A percentile compares a stretch with the other conserved stretches of the same genome.
phyloP scores from a whole-genome alignment of 805 yeast species.

The Pichia deserticola region DNA sequence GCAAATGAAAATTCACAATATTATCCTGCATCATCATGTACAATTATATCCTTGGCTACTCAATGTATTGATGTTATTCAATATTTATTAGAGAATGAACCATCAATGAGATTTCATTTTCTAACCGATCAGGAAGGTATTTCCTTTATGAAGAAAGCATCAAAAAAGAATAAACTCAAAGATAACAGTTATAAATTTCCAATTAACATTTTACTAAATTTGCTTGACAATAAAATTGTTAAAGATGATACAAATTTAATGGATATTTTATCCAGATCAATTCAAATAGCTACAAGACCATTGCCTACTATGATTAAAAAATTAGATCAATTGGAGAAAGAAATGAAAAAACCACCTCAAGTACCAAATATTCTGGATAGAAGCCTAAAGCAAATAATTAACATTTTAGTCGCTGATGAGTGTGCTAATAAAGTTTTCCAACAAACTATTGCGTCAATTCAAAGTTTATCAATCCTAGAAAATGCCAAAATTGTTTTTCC shows the following conservation, averaged over 20 bases:
- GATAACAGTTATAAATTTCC: slow-evolving; percentile 55
- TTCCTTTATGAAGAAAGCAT: slow-evolving; percentile 32
- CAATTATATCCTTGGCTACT: slow-evolving; percentile 65
- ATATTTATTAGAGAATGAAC: slow-evolving; percentile 57
- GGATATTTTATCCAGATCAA: slow-evolving; percentile 67
- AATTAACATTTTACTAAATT: slow-evolving; percentile 54
- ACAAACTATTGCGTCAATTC: slow-evolving; percentile 75
- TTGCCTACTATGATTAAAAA: slow-evolving; percentile 41
- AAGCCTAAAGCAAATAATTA: slow-evolving; percentile 55
- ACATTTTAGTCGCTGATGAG: slow-evolving; percentile 69
- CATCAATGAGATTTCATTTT: slow-evolving; percentile 65
- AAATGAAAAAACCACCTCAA: slow-evolving; percentile 22
- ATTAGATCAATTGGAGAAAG: slow-evolving; percentile 28
- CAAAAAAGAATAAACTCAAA: slow-evolving; percentile 29
- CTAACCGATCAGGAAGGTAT: slow-evolving; percentile 67
- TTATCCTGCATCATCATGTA: slow-evolving; percentile 41
- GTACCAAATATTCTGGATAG: slow-evolving; percentile 59
- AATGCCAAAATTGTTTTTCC: slow-evolving; percentile 62
- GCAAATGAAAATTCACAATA: not conserved
- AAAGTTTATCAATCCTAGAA: slow-evolving; percentile 55
- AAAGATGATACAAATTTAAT: slow-evolving; percentile 66
- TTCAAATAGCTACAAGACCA: slow-evolving; percentile 74
- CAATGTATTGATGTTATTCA: slow-evolving; percentile 74
- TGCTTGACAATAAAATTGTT: slow-evolving; percentile 58
- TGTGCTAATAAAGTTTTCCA: slow-evolving; percentile 82